Conservation (phyloP, 1,284 basidiomycete species). For the Apiotrichum porosum region DNA sequence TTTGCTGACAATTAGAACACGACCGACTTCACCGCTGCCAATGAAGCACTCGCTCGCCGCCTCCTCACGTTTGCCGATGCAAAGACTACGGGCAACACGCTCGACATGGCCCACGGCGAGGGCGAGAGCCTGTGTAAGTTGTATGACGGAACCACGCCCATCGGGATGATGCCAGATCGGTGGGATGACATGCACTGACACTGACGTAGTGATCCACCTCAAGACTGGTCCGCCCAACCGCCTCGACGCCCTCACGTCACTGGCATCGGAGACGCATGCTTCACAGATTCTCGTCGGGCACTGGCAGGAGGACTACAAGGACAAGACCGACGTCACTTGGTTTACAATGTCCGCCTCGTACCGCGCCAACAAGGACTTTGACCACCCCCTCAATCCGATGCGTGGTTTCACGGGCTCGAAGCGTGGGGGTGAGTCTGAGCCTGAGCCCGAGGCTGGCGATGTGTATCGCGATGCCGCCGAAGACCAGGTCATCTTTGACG, state of each 20-base stretch:
- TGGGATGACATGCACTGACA: not conserved
- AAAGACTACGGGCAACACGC: slow-evolving; percentile 49
- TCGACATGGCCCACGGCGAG: slow-evolving; percentile 67
- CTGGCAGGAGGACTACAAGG: slow-evolving; percentile 2
- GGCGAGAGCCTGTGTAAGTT: slow-evolving; percentile 60
- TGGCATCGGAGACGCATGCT: slow-evolving; percentile 54
- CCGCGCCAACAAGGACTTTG: slow-evolving; percentile 22
- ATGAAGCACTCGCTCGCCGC: slow-evolving; percentile 58
- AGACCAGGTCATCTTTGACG: slow-evolving; percentile 4
- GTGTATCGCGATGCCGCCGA: too few relatives aligned
- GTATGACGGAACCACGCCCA: too few relatives aligned
- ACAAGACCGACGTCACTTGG: slow-evolving; percentile 19
- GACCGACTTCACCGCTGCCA: slow-evolving; percentile 57
- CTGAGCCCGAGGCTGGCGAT: not conserved
- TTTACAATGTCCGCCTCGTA: slow-evolving; percentile 21
- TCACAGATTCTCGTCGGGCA: slow-evolving; percentile 52
- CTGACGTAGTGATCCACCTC: slow-evolving; percentile 48
- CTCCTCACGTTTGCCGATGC: slow-evolving; percentile 53
- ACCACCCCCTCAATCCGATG: slow-evolving; percentile 42
- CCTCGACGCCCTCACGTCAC: slow-evolving; percentile 61
- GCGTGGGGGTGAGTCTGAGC: not conserved
- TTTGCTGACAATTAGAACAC: not conserved
- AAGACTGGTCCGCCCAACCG: slow-evolving; percentile 39
- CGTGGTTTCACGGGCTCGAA: slow-evolving; percentile 28
- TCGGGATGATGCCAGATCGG: too few relatives aligned